A percentile compares a stretch with the other conserved stretches of the same genome.
Conservation (phyloP, 2,329 filamentous ascomycete species). For the Akanthomyces uredinophilus region DNA sequence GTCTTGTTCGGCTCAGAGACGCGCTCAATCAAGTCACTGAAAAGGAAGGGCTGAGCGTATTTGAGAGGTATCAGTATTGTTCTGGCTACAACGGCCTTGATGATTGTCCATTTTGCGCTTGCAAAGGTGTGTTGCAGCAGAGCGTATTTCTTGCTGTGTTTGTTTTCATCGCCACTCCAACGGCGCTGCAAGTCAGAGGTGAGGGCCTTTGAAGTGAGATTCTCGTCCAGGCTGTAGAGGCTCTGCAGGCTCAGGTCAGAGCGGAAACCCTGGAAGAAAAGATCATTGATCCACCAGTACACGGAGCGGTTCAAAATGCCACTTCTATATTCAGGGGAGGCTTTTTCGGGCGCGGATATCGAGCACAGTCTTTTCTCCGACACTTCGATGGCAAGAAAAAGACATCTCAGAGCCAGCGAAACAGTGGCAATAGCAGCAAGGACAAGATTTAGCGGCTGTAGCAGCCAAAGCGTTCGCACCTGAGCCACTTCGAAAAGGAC, state of each 20-base stretch:
- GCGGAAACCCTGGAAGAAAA: conserved; percentile 2
- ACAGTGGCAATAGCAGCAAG: conserved; percentile 6
- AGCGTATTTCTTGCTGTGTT: background rate
- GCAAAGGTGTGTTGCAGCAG: background rate
- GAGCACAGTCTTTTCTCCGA: background rate
- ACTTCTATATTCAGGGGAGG: background rate
- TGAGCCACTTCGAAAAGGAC: background rate
- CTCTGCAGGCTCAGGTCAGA: background rate
- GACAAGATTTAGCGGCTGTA: background rate
- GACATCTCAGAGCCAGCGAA: background rate
- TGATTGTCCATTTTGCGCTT: conserved; percentile 5
- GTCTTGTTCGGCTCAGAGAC: background rate
- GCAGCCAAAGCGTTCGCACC: conserved; percentile 7
- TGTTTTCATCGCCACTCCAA: conserved; percentile 1
- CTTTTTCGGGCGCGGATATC: background rate
- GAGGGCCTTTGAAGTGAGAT: background rate
- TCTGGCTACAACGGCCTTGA: conserved; percentile 1
- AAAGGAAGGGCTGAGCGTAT: conserved; percentile 8
- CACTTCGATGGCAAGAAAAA: background rate
- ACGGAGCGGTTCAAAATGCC: conserved; percentile 2
- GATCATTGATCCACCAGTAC: conserved; percentile 8
- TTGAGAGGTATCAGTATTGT: background rate
- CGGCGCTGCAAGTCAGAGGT: conserved; percentile 1
- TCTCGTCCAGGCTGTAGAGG: background rate
- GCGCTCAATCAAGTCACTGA: conserved; percentile 5